phyloP scores from a whole-genome alignment of 306 rosid species.

The Lathyrus oleraceus region DNA sequence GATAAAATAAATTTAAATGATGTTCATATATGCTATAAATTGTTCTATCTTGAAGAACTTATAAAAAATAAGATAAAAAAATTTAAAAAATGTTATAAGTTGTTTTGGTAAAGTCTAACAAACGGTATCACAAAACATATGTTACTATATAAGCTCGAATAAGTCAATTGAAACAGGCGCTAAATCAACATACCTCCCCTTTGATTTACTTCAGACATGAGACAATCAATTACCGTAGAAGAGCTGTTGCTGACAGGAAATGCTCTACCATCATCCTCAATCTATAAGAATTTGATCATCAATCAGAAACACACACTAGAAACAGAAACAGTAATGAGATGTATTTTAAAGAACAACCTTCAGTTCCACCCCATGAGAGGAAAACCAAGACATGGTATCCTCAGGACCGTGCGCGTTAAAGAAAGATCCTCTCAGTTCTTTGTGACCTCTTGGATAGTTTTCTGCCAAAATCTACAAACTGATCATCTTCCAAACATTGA shows the following conservation, averaged over 20 bases:
- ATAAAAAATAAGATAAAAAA: too few species aligned
- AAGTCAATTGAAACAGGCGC: too few species aligned
- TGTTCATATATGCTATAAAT: too few species aligned
- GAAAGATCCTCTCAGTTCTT: conserved; percentile 84
- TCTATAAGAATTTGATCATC: conserved; percentile 44
- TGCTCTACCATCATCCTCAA: conserved; percentile 93
- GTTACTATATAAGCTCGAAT: too few species aligned
- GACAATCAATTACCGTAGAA: conserved; percentile 80
- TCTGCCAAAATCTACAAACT: conserved; percentile 76
- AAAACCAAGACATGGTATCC: conserved; percentile 96
- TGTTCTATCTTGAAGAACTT: too few species aligned
- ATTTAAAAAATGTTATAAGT: too few species aligned
- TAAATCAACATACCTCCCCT: conserved; percentile 63
- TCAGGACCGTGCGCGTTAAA: conserved; percentile 65
- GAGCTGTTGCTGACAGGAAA: conserved; percentile 92
- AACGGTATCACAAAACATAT: too few species aligned
- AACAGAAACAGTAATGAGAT: conserved; percentile 25
- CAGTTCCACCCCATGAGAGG: conserved; percentile 82
- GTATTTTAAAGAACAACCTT: conserved; percentile 68
- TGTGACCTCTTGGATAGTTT: conserved; percentile 94
- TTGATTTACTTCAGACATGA: conserved; percentile 65
- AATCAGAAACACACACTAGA: conserved; percentile 30
- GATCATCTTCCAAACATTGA: conserved; percentile 37
- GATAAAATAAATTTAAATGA: too few species aligned
- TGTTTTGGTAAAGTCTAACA: too few species aligned